Base-by-base conservation (phyloP, 495 filamentous ascomycete species). In the Hyphodiscus hymeniophilus region DNA sequence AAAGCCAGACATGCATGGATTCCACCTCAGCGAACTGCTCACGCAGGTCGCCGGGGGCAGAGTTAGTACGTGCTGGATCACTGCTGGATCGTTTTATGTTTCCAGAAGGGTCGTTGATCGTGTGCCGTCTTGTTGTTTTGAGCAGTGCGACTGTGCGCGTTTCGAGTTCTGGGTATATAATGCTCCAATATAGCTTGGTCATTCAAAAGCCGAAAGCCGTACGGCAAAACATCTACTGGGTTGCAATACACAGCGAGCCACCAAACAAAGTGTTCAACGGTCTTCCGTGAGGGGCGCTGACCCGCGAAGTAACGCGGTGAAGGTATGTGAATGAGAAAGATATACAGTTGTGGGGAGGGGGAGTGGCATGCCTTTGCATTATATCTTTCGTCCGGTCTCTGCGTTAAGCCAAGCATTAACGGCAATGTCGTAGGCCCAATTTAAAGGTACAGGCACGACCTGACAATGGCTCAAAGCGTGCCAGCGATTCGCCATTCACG, bases 11-110 rank as follows among this genome's bases (percentile, higher is more conserved):
- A 77, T 68, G 70, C 80, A 83, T 83, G 77, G 73, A 74, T 76
- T 74, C 79, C 76, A 76, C 80, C 80, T 81, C 76, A 82, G 76
- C 77, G 73, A 70, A 65, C 71, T 75, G 77, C 77, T 76, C 75
- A 76, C 74, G 77, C 77, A 79, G 77, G 71, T 73, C 71, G 73
- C 75, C 71, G 70, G 68, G 46, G 55, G 59, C 50, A 59, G 45
- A 48, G 30, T 32, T 42, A 52, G 26, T 52, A 59, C 42, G 46
- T 54, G 48, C 46, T 59, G 52, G 42, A 52, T 51, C 45, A 55
- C 49, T 50, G 52, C 56, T 55, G 42, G 38, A 44, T 39, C 40
- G 51, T 36, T 45, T 50, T 55, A 50, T 55, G 56, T 52, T 55
- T 55, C 48, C 31, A 53, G 49, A 52, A 48, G 52, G 44, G 48